phyloP scores from a whole-genome alignment of 768 basidiomycete genomes.

The Mycena metata region DNA sequence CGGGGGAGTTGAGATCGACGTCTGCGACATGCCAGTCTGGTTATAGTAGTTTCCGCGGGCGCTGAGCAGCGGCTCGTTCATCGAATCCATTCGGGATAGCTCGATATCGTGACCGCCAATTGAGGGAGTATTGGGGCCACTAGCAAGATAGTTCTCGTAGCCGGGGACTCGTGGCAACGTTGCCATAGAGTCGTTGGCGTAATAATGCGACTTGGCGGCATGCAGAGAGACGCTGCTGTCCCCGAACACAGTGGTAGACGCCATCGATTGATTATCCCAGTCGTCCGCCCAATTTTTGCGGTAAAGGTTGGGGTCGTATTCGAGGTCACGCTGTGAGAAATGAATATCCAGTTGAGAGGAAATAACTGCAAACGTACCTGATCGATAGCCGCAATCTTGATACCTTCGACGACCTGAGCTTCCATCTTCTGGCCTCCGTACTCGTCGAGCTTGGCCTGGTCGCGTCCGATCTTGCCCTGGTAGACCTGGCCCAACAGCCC shows the following conservation, averaged over 20 bases:
- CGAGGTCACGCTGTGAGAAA: conserved; percentile 70
- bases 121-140: conserved; percentile 53
- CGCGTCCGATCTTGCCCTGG: conserved; percentile 74
- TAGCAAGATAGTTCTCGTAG: conserved; percentile 71
- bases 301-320: conserved; percentile 86
- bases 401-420: conserved; percentile 80
- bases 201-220: conserved; percentile 57
- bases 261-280: conserved; percentile 87
- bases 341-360: neutral
- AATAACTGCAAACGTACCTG: conserved; percentile 60
- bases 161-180: conserved; percentile 54
- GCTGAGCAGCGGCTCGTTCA: conserved; percentile 73
- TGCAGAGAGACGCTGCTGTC: conserved; percentile 59
- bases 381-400: conserved; percentile 86
- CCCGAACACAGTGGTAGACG: conserved; percentile 67
- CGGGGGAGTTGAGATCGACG: conserved; percentile 56
- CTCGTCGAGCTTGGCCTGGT: conserved; percentile 78
- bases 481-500: conserved; percentile 82
- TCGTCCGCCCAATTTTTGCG: conserved; percentile 89
- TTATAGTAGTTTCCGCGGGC: conserved; percentile 49
- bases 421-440: conserved; percentile 85
- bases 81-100: conserved; percentile 68
- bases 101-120: conserved; percentile 59
- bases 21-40: conserved; percentile 49
- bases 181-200: conserved; percentile 49